Evolutionary conservation across 805 yeast species (phyloP).

Genomic region (Kluyveromyces dobzhanskii): DNA sequence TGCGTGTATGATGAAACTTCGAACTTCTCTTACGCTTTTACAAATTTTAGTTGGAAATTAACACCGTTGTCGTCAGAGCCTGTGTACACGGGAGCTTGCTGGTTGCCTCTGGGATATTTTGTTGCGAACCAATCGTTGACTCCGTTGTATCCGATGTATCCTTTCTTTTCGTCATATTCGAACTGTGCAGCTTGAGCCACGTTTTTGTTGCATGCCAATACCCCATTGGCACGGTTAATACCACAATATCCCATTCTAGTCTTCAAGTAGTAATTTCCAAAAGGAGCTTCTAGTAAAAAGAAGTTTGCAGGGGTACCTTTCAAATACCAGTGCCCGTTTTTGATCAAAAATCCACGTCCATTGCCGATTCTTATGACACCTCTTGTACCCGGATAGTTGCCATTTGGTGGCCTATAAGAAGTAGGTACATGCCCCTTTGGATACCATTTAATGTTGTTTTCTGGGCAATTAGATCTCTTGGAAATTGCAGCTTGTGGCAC

Average conservation of each 20-base stretch:
- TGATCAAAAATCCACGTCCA: slow-evolving; percentile 50
- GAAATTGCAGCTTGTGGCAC: slow-evolving; percentile 51
- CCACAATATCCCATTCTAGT: slow-evolving; percentile 74
- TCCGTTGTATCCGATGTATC: slow-evolving; percentile 54
- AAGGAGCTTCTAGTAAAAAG: slow-evolving; percentile 45
- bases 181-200: slow-evolving; percentile 45
- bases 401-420: slow-evolving; percentile 11
- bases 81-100: slow-evolving; percentile 42
- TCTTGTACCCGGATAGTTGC: slow-evolving; percentile 15
- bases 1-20: background rate
- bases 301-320: slow-evolving; percentile 81
- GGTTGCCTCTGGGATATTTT: slow-evolving; percentile 34
- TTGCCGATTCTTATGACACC: slow-evolving; percentile 25
- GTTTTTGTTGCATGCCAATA: slow-evolving; percentile 29
- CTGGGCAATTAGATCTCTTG: slow-evolving; percentile 54
- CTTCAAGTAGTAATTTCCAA: slow-evolving; percentile 65
- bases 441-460: slow-evolving; percentile 54
- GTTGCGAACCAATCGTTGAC: slow-evolving; percentile 51
- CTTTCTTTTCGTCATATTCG: slow-evolving; percentile 36
- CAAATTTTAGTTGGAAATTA: slow-evolving; percentile 31
- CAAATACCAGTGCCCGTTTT: slow-evolving; percentile 78
- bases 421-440: slow-evolving; percentile 49
- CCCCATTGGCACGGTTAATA: slow-evolving; percentile 24
- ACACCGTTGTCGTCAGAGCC: slow-evolving; percentile 33
- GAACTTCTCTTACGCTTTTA: slow-evolving; percentile 6